Base-by-base conservation (phyloP, 768 basidiomycete genomes). In the Xerocomellus chrysenteron region DNA sequence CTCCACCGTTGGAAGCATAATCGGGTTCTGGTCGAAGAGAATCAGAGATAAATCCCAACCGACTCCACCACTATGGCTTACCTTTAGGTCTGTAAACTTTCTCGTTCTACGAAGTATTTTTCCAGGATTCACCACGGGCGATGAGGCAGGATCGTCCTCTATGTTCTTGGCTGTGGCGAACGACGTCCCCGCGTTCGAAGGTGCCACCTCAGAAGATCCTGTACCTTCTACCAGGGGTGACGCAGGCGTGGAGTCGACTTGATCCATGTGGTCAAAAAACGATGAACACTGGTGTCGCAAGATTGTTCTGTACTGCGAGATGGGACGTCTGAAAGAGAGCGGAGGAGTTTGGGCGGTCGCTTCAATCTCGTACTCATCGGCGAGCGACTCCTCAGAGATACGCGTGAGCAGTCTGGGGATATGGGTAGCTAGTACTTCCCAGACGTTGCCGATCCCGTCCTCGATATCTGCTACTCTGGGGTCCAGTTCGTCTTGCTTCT, bases 381-480 rank as follows among this genome's bases (percentile, higher is more conserved):
- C 50, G 1, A 57, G 39, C 11, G 54, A 52, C 47, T 57, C 60
- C 36, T 62, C 54, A 13, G 60, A 37, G 30, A 61, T 62, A 16
- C 21, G 17, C 1, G 30, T 30, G 39, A 62, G 60, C 19, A 43
- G 44, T 40, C 30, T 50, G 4, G 60, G 51, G 12, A 50, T 30
- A 47, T 57, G 19, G 17, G 24, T 4, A 28, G 43, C 33, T 14
- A 61, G 47, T 28, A 42, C 51, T 16, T 56, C 11, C 47, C 50
- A 61, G 39, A 46, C 39, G 8, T 35, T 24, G 21, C 33, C 32
- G 11, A 10, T 21, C 17, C 37, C 42, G 12, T 52, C 48, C 26
- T n/a, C 51, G 17, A 9, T 5, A 13, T 33, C 37, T 4, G 32
- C 14, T 2, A 8, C 49, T 12, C 19, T 19, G 7, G n/a, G 21